Evolutionary conservation across 176 grass and related monocot genomes (phyloP), one percentile per base, ranked within the genome.

Genomic region (Eremochloa ophiuroides): DNA sequence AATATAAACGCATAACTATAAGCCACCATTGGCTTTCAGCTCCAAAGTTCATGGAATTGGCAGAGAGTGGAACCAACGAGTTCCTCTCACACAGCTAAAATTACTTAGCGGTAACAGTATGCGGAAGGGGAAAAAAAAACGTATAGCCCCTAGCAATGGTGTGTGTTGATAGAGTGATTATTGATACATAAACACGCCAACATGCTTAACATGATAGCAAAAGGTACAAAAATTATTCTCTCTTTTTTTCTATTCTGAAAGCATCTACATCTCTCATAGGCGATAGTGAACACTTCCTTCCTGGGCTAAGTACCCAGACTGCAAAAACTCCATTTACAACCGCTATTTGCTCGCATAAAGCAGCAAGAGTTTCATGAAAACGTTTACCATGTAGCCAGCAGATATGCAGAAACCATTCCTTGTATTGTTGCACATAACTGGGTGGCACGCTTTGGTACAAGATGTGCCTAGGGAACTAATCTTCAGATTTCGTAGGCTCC

Each of bases 401-500:
- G 59, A 34, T 53, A 79, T 71, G 63, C 15, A 35, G 60, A 71
- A 69, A 25, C 47, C 23, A 30, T 43, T 76, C 56, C 55, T 27
- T 69, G 55, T 63, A 56, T 73, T 33, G 26, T 78, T 73, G n/a
- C 43, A 70, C 67, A 30, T 60, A 60, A 27, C 0, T 27, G 8
- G 22, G 66, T 42, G 12, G 29, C 5, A 66, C 41, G 46, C 11
- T 59, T 82, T 78, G 67, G 23, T 82, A 77, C 58, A 89, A 5
- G 29, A 55, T 78, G 33, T 70, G 35, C 65, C 65, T 51, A 61
- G 16, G 61, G 9, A 67, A 67, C 85, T 90, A 91, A 39, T 83
- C 81, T 2, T 88, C 82, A 77, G 71, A 85, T 63, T 78, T 76
- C 18, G 91, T 66, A 56, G 86, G 62, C 42, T 79, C 84, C 87